Base-by-base conservation (phyloP, 345 rosid genomes). In the Lepidium aucheri region DNA sequence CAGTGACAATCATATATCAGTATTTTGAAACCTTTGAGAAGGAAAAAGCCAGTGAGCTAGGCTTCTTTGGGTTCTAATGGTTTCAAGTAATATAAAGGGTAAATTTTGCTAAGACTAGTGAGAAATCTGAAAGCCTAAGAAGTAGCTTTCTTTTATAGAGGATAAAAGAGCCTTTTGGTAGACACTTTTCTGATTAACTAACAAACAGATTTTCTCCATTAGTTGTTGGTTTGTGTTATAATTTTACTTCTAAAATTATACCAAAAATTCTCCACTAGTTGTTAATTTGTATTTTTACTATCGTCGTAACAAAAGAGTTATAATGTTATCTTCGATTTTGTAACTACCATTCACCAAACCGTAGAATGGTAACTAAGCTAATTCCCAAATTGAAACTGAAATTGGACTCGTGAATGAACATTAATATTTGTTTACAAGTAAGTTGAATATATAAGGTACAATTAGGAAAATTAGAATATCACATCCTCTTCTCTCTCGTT, bases 11-110 rank as follows among this genome's bases (percentile, higher is more conserved):
- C 35, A 84, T 84, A 9, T 86, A 84, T 65, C 93, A 83, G 71
- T 84, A 84, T 63, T 83, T 81, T 11, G 90, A 86, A 74, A 84
- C 90, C 1, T 86, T 83, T 43, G 93, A 86, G 76, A 86, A 86
- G 79, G 90, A 86, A 57, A 83, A 77, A 70, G 93, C 89, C n/a
- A 82, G 81, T 53, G 93, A 84, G 73, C 88, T 86, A 6, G 90
- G 93, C 73, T 77, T 87, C 83, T 87, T 86, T 34, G 93, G 93
- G 24, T 82, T 87, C 70, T 87, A 58, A 73, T 7, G 50, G 43
- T 30, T 18, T 40, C n/a, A 0, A 35, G 40, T 47, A 18, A 8
- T 38, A 16, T 46, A 46, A 68, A 58, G 42, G 8, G 42, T 58
- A 57, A 38, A 68, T 47, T 68, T 68, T 46, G 72, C 45, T 10